phyloP scores from a whole-genome alignment of 768 basidiomycete genomes.

The Russula virescens region DNA sequence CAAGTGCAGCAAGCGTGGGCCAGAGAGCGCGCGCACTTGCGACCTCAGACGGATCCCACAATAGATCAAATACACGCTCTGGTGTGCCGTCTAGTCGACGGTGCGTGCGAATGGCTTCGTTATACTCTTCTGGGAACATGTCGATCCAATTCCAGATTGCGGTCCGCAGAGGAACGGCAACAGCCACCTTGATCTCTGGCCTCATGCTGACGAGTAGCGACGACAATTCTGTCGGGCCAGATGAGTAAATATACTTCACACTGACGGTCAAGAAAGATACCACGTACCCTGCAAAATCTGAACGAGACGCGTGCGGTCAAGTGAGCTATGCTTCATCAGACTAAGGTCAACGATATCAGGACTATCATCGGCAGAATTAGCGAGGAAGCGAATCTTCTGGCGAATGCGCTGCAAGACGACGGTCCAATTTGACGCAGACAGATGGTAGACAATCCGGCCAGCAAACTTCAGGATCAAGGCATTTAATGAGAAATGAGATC shows the following conservation, averaged over 20 bases:
- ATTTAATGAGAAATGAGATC: slow-evolving; percentile 50
- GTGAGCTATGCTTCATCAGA: slow-evolving; percentile 68
- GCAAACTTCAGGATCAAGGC: slow-evolving; percentile 63
- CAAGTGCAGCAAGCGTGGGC: slow-evolving; percentile 75
- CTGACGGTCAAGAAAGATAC: background rate
- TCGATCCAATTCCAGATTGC: slow-evolving; percentile 92
- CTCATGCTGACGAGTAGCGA: slow-evolving; percentile 81
- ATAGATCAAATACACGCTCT: slow-evolving; percentile 79
- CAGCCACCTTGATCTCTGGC: slow-evolving; percentile 61
- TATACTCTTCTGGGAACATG: slow-evolving; percentile 70
- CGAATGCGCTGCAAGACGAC: slow-evolving; percentile 69
- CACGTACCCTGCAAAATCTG: slow-evolving; percentile 62
- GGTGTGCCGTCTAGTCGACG: slow-evolving; percentile 72
- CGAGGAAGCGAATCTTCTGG: slow-evolving; percentile 61
- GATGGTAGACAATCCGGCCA: slow-evolving; percentile 75
- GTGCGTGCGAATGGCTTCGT: slow-evolving; percentile 57
- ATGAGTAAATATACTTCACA: slow-evolving; percentile 3
- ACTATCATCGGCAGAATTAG: slow-evolving; percentile 44
- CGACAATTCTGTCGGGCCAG: slow-evolving; percentile 53
- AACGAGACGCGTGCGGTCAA: slow-evolving; percentile 64
- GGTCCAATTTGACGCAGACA: slow-evolving; percentile 85
- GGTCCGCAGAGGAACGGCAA: slow-evolving; percentile 65
- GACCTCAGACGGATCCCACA: slow-evolving; percentile 43
- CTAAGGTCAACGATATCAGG: slow-evolving; percentile 72
- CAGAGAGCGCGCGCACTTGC: slow-evolving; percentile 53